Evolutionary conservation across 73 alveolate genomes (phyloP).

Genomic region (Stentor roeselii): DNA sequence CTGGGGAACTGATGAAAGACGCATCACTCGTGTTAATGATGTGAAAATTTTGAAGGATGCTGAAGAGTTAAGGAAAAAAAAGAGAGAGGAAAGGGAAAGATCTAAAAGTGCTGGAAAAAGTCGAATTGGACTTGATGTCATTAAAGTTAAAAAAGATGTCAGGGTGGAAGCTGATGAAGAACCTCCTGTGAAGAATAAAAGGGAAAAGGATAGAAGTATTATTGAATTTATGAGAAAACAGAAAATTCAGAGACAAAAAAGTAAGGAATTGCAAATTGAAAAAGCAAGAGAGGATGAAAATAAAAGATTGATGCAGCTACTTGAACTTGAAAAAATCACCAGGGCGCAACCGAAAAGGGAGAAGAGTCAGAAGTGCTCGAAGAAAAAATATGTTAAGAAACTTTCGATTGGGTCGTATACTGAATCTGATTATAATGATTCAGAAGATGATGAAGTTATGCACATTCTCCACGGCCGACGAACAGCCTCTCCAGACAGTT

Average conservation of each 20-base stretch:
- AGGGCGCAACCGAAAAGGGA: neutral
- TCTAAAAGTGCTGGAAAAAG: slow-evolving; percentile 14
- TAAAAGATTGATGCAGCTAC: neutral
- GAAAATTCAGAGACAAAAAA: neutral
- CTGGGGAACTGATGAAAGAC: slow-evolving; percentile 20
- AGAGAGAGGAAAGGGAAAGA: slow-evolving; percentile 16
- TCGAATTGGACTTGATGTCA: slow-evolving; percentile 18
- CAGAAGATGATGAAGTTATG: slow-evolving; percentile 16
- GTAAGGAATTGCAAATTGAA: neutral
- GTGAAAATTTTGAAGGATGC: neutral
- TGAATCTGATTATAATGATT: neutral
- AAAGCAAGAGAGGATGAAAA: slow-evolving; percentile 8
- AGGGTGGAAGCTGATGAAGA: neutral
- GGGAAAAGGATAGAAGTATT: neutral
- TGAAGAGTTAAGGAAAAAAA: slow-evolving; percentile 22
- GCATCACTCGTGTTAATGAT: slow-evolving; percentile 3
- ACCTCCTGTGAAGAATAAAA: neutral
- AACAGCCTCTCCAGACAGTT: neutral
- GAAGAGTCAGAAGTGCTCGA: neutral
- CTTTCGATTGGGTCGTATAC: neutral
- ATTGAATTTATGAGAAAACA: neutral
- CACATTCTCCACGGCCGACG: neutral
- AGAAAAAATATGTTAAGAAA: neutral
- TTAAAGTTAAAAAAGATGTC: neutral
- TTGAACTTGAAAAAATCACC: neutral